Evolutionary conservation across 2,329 filamentous ascomycete genomes (phyloP), one percentile per base, ranked within the genome.

Genomic region (Alternaria dauci): DNA sequence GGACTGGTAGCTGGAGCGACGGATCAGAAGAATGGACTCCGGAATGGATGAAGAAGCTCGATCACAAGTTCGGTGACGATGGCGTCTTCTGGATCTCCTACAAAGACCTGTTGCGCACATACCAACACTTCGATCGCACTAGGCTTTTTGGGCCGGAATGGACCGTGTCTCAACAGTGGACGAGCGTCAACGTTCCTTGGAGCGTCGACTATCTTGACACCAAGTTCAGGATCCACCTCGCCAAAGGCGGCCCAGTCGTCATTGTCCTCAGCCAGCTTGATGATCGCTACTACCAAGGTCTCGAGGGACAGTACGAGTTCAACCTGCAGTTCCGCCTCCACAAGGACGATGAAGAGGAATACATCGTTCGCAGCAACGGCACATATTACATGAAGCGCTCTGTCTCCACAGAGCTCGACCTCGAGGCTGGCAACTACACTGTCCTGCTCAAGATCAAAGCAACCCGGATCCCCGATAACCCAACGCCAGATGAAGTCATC

Each of bases 11-110:
- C 2, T 95, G 92, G 91, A 89, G 87, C 38, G 92, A 95, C 71
- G 92, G 92, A 0, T 92, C 90, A 7, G 91, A 92, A 70, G 89
- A 94, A 76, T 96, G 92, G 92, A 94, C 91, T 1, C 83, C 91
- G 0, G 89, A 93, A 67, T 92, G 90, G 86, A 88, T 94, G 78
- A 80, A 88, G 61, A 88, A 89, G 69, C 83, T 95, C 1, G 83
- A 85, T 46, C 91, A 94, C 73, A 87, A 86, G 42, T 94, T 94
- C 67, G 91, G 91, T 39, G 89, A 92, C 66, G 91, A 94, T 68
- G 91, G 91, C 8, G 70, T 87, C 32, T 88, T 88, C 73, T 88
- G 86, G 85, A 87, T 88, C 36, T 84, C 82, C 1, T 88, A 87
- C 70, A 77, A 83, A 14, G 87, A 89, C 59, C 79, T 88, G 16